Percentiles rank a stretch among this genome's conserved stretches.
phyloP scores from a whole-genome alignment of 805 yeast species.

The Citeromyces nyonsensis region DNA sequence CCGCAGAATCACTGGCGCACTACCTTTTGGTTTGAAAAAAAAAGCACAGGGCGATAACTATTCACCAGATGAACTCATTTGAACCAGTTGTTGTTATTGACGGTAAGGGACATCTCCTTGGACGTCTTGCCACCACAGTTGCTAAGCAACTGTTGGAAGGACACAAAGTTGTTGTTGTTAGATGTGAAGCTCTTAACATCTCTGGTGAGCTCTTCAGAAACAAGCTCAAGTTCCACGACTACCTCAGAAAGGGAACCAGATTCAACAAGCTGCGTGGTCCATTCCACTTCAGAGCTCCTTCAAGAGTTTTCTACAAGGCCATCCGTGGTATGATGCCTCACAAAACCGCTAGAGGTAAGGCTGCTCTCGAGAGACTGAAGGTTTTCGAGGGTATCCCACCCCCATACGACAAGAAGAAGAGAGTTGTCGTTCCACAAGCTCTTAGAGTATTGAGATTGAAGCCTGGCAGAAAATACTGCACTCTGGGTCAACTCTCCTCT shows the following conservation, averaged over 20 bases:
- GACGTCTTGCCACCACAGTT: constrained; percentile 97
- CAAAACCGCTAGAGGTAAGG: constrained; percentile 99
- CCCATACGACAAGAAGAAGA: constrained; percentile 99
- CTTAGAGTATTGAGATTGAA: constrained; percentile 96
- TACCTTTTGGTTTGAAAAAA: too few relatives aligned
- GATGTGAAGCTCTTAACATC: constrained; percentile 96
- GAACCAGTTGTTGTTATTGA: constrained; percentile 97
- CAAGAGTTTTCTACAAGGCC: constrained; percentile 99
- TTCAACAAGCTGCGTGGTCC: constrained; percentile 99
- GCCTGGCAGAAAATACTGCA: constrained; percentile 99
- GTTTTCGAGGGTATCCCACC: constrained; percentile 99
- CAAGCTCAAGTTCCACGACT: constrained; percentile 99
- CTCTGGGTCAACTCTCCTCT: constrained; percentile 89
- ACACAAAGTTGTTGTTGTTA: constrained; percentile 93
- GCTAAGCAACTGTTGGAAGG: constrained; percentile 98
- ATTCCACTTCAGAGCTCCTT: constrained; percentile 99
- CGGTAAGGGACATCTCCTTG: constrained; percentile 99
- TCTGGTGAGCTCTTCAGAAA: constrained; percentile 99
- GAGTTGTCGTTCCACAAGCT: constrained; percentile 99
- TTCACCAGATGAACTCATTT: constrained; percentile 53
- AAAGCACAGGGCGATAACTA: too few relatives aligned
- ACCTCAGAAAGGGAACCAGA: constrained; percentile 98
- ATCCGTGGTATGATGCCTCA: constrained; percentile 98
- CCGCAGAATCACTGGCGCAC: too few relatives aligned
- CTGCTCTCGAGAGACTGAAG: constrained; percentile 98